Base-by-base conservation (phyloP, 768 basidiomycete species). In the Holtermannia corniformis region DNA sequence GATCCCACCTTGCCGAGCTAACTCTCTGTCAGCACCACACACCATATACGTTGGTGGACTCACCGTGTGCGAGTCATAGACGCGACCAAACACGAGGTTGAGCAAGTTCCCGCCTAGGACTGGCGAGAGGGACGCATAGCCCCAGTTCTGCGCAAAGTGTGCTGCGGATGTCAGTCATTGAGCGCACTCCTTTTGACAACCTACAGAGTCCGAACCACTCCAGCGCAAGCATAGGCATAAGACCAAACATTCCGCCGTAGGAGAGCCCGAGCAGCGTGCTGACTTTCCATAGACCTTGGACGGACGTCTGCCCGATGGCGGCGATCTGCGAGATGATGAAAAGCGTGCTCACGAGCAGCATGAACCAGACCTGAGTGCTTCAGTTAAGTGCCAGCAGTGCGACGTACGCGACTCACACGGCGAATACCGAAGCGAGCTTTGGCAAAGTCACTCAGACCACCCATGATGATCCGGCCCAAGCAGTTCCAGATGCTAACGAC, bases 201-300 rank as follows among this genome's bases (percentile, higher is more conserved):
- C 64, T 61, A 86, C 86, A 75, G 63, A 92, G 76, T 5, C 89
- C 89, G 60, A 91, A 92, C 87, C 86, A 90, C 60, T 92, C 90
- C 22, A 91, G 77, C 48, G 80, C 77, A 25, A 92, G 76, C n/a
- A 83, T 81, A 0, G 87, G 86, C 63, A 80, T 77, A 41, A 85
- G 74, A 1, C 84, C 85, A 65, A 87, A 89, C 50, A 81, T 65
- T 46, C 80, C 78, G 3, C 88, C 88, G 60, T 90, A 85, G 0
- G 82, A 81, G 4, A 84, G 67, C 0, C 85, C 86, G 0, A 87
- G 71, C 12, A 77, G 52, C 3, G 70, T 72, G 22, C 73, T 74
- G 45, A 81, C 79, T 11, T 79, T 75, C 86, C 88, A 92, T 2
- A 93, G 76, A 44, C 78, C 63, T 19, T 75, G 64, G 21, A 88